These are phyloP conservation scores for Penicillium silybi DNA, from an alignment of 495 filamentous ascomycete species.

Conservation along the genomic window DNA sequence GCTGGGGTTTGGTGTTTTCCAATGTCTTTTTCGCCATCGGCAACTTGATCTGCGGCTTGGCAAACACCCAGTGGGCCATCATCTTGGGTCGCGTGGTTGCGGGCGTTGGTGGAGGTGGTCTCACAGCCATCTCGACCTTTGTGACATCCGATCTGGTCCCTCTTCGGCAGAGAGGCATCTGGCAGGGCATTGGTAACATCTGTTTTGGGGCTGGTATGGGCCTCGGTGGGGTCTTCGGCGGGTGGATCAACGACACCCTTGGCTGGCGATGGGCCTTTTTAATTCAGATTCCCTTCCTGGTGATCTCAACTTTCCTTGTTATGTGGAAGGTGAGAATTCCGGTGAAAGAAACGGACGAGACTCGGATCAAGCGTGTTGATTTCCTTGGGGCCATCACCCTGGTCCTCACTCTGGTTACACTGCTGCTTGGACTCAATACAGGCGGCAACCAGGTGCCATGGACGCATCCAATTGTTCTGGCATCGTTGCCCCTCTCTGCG, in stretches of 20 bases:
- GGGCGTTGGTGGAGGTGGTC: slow-evolving; percentile 80
- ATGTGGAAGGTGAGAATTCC: slow-evolving; percentile 68
- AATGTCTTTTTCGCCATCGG: slow-evolving; percentile 77
- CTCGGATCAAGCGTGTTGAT: slow-evolving; percentile 70
- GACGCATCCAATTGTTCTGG: slow-evolving; percentile 75
- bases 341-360: slow-evolving; percentile 59
- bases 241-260: slow-evolving; percentile 72
- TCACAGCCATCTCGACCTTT: slow-evolving; percentile 80
- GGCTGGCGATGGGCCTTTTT: slow-evolving; percentile 79
- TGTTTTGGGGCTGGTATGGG: slow-evolving; percentile 67
- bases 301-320: slow-evolving; percentile 64
- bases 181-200: slow-evolving; percentile 85
- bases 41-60: slow-evolving; percentile 82
- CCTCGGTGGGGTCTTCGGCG: slow-evolving; percentile 62
- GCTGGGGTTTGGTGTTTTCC: slow-evolving; percentile 72
- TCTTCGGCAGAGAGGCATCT: slow-evolving; percentile 72
- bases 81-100: slow-evolving; percentile 78
- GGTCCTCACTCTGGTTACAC: slow-evolving; percentile 63
- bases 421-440: slow-evolving; percentile 77
- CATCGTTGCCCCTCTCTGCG: slow-evolving; percentile 60
- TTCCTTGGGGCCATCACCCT: slow-evolving; percentile 71
- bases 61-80: slow-evolving; percentile 63
- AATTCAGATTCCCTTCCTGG: slow-evolving; percentile 64
- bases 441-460: slow-evolving; percentile 84
- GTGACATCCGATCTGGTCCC: slow-evolving; percentile 80